Conservation (phyloP, 805 yeast genomes). For the Diddensiella santjacobensis region DNA sequence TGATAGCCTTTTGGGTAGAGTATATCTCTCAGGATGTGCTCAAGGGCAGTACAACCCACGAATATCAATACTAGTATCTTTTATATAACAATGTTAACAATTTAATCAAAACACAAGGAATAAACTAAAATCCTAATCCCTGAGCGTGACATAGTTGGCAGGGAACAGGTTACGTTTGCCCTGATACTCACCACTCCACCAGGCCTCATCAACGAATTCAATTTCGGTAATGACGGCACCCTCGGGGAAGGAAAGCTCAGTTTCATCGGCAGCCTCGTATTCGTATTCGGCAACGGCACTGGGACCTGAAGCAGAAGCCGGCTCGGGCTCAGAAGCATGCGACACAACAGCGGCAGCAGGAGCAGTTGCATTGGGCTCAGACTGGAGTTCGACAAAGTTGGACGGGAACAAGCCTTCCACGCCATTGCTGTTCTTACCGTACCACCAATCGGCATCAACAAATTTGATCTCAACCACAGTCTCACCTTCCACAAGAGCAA, state of each 20-base stretch:
- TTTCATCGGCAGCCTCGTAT: constrained; percentile 89
- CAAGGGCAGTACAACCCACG: neutral
- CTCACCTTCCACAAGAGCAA: constrained; percentile 65
- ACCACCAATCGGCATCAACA: constrained; percentile 85
- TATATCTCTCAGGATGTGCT: constrained; percentile 5
- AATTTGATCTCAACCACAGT: constrained; percentile 60
- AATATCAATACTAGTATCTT: neutral
- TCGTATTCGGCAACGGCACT: constrained; percentile 67
- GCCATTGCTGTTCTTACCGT: constrained; percentile 71
- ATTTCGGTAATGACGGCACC: constrained; percentile 79
- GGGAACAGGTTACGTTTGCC: constrained; percentile 90
- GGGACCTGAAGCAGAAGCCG: constrained; percentile 29
- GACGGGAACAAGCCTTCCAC: constrained; percentile 88
- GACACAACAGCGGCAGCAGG: constrained; percentile 21
- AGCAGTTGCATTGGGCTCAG: constrained; percentile 25
- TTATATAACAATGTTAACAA: neutral
- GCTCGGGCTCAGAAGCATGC: constrained; percentile 16
- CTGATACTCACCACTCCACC: constrained; percentile 90
- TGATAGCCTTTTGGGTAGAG: constrained; percentile 27
- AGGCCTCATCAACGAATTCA: constrained; percentile 87
- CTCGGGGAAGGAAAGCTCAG: constrained; percentile 80
- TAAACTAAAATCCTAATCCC: constrained; percentile 12
- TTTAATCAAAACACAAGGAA: constrained; percentile 2
- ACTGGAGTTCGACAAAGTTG: constrained; percentile 62
- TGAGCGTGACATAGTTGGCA: constrained; percentile 66